Evolutionary conservation across 2,329 filamentous ascomycete genomes (phyloP).

Genomic region (Fusarium sp.): DNA sequence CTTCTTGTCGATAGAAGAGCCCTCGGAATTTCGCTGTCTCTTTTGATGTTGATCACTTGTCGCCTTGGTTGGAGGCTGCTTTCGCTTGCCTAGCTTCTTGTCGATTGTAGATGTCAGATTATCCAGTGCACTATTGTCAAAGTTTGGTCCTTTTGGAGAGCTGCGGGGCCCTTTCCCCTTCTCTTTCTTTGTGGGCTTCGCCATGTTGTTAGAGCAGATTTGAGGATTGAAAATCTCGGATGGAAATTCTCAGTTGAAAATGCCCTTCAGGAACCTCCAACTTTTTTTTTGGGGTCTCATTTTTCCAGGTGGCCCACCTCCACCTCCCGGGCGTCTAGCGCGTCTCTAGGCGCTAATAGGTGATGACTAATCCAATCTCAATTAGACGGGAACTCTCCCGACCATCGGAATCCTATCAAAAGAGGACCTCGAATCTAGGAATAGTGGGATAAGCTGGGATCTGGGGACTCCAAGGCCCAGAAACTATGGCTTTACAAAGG

Average conservation of each 20-base stretch:
- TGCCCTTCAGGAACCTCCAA: conserved; percentile 24
- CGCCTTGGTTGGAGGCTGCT: conserved; percentile 53
- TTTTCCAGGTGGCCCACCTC: conserved; percentile 33
- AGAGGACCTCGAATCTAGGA: background rate
- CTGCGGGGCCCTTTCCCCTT: conserved; percentile 49
- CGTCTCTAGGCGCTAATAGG: conserved; percentile 25
- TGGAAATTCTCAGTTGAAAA: conserved; percentile 34
- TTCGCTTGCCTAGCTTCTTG: conserved; percentile 61
- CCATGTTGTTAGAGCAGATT: conserved; percentile 40
- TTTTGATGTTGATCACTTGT: conserved; percentile 50
- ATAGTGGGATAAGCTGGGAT: background rate
- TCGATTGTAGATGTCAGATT: conserved; percentile 69
- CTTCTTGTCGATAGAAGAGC: conserved; percentile 39
- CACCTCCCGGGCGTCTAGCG: conserved; percentile 35
- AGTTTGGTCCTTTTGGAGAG: conserved; percentile 42
- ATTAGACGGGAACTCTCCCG: conserved; percentile 14
- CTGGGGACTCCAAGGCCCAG: background rate
- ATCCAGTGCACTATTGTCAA: conserved; percentile 63
- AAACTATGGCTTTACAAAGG: conserved; percentile 32
- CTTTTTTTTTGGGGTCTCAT: conserved; percentile 39
- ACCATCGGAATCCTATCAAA: conserved; percentile 13
- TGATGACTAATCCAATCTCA: conserved; percentile 14
- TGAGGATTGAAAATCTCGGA: conserved; percentile 25
- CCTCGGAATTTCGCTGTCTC: conserved; percentile 51
- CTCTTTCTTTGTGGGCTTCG: conserved; percentile 53